These are phyloP conservation scores for Aethionema arabicum DNA, from an alignment of 345 rosid species.

Conservation along the genomic window DNA sequence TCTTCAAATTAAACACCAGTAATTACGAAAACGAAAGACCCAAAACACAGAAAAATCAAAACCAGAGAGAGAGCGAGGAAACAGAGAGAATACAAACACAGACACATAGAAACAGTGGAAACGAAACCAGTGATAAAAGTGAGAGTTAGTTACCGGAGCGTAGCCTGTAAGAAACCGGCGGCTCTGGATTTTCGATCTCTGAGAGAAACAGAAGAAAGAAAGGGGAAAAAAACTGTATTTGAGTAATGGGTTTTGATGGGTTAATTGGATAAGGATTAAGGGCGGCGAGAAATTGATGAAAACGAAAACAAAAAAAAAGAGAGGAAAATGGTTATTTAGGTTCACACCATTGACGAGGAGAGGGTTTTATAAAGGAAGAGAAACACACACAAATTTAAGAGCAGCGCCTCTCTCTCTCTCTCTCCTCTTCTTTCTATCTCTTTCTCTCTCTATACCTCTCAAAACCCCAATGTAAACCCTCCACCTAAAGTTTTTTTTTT, in stretches of 20 bases:
- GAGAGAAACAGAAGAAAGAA: no score
- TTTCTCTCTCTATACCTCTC: neutral
- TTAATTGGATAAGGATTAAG: slow-evolving; percentile 34
- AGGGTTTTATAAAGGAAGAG: slow-evolving; percentile 28
- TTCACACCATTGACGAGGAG: slow-evolving; percentile 34
- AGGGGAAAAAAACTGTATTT: neutral
- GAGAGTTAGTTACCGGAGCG: neutral
- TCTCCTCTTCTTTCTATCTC: neutral
- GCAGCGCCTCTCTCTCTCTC: slow-evolving; percentile 1
- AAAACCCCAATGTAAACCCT: slow-evolving; percentile 41
- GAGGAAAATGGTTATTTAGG: slow-evolving; percentile 16
- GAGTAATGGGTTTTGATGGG: slow-evolving; percentile 23
- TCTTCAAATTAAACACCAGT: neutral
- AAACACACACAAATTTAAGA: neutral
- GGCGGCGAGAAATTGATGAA: slow-evolving; percentile 30
- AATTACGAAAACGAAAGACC: slow-evolving; percentile 9
- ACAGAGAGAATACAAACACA: neutral
- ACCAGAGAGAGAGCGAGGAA: neutral
- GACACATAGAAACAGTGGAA: neutral
- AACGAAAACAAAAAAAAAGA: slow-evolving; percentile 1
- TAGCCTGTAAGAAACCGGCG: slow-evolving; percentile 2
- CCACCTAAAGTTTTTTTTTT: slow-evolving; percentile 12
- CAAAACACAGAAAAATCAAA: neutral
- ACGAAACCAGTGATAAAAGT: neutral
- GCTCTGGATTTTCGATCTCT: neutral